Base-by-base conservation (phyloP, 805 yeast genomes). In the Priceomyces melissophilus region DNA sequence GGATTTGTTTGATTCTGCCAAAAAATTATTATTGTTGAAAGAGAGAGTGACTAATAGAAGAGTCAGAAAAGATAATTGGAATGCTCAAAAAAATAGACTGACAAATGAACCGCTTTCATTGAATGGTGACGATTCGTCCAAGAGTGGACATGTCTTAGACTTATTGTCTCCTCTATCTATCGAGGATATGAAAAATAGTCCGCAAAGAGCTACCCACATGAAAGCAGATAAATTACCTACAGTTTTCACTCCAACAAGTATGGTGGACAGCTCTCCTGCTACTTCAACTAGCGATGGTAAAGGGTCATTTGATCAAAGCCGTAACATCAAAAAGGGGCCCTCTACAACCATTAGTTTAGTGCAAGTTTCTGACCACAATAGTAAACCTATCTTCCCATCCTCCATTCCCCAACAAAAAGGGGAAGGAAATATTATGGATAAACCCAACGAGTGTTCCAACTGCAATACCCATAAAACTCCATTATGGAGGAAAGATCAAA, bases 381-480 rank as follows among this genome's bases (percentile, higher is more conserved):
- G 16, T 26, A 32, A 11, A 20, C 25, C 39, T 12, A 55, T 55
- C 35, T 45, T 54, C 37, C 55, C 63, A 3, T 43, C 44, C 6
- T 53, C 58, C n/a, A 40, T 55, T 8, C 41, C 50, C 10, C 45
- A 49, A 34, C 49, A 45, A 33, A 44, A 45, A 25, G 16, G 4
- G 25, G 41, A 34, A 10, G 34, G 34, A 30, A 34, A 25, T 12
- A 12, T 38, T 6, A 29, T n/a, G 16, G 43, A 40, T 10, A 49
- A 47, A 14, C 44, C 46, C 13, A 66, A 74, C 3, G 77, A 73
- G 47, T 79, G 84, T 55, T 64, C 63, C 41, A 79, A 79, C 57
- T 79, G 84, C 54, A 74, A 76, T 35, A 79, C 84, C 1, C 55
- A 71, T 2, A 79, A 77, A 43, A 79, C 84, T 0, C 84, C 84